Evolutionary conservation across 148 eudicot genomes (phyloP).

Genomic region (Fagopyrum tataricum): DNA sequence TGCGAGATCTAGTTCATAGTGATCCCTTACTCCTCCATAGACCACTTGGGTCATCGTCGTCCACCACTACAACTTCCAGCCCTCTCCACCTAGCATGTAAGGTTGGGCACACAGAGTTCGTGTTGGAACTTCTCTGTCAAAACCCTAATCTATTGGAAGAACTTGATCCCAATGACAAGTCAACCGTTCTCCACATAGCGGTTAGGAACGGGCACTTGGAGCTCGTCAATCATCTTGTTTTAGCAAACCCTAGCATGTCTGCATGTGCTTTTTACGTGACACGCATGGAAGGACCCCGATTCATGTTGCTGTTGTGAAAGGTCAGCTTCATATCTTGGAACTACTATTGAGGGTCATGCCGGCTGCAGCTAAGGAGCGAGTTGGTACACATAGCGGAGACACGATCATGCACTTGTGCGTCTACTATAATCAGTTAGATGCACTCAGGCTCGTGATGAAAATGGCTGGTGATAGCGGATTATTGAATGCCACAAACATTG

Average conservation of each 20-base stretch:
- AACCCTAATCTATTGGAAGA: constrained; percentile 25
- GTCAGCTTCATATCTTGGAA: neutral
- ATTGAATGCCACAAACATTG: constrained; percentile 9
- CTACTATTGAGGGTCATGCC: constrained; percentile 1
- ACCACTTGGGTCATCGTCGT: too few species aligned
- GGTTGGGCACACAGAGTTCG: too few species aligned
- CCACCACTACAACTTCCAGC: too few species aligned
- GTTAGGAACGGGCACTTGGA: constrained; percentile 13
- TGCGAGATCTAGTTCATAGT: too few species aligned
- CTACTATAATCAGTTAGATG: neutral
- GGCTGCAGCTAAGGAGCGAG: constrained; percentile 8
- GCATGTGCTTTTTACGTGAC: constrained; percentile 15
- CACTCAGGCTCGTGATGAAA: neutral
- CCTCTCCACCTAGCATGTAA: too few species aligned
- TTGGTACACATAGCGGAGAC: neutral
- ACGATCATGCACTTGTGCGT: constrained; percentile 22
- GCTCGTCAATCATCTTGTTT: neutral
- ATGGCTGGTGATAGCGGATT: neutral
- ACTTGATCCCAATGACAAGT: constrained; percentile 18
- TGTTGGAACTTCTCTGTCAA: too few species aligned
- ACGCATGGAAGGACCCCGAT: constrained; percentile 6
- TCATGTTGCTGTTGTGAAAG: constrained; percentile 7
- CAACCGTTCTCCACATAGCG: constrained; percentile 35
- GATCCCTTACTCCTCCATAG: too few species aligned
- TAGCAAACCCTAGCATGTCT: neutral